Base-by-base conservation (phyloP, 2,329 filamentous ascomycete genomes). In the Blastomyces emzantsi region DNA sequence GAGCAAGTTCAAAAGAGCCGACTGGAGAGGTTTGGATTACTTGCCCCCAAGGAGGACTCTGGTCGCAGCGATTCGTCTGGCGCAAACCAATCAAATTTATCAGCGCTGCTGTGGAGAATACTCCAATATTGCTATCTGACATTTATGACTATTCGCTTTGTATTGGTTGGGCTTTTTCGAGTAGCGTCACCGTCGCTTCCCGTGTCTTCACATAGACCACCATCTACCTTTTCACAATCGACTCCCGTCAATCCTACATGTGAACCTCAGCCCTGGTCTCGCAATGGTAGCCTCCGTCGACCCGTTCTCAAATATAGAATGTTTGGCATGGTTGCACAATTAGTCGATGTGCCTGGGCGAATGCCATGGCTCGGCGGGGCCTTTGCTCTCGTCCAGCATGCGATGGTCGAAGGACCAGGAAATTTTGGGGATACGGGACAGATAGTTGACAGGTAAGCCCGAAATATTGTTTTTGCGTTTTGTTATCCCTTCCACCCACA, bases 341-440 rank as follows among this genome's bases (percentile, higher is more conserved):
- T 96, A 66, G 77, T 92, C 69, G 87, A 92, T 80, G 77, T 96
- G 72, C 82, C 88, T 69, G 76, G 80, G 68, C 89, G 91, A 76
- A 96, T 96, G 91, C 93, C 93, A 67, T 97, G 93, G 93, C 83
- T 96, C 63, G 83, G 82, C 72, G 90, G 90, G 73, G 79, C 85
- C 69, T 75, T 94, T 65, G 89, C 89, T 64, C 83, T 96, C 76
- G 75, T 88, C 69, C 90, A 94, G 77, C 87, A 89, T 81, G 82
- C 86, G 69, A 82, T 87, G 71, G 77, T 93, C 72, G 80, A 82
- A 71, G 90, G 92, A 30, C 90, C 90, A 67, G 90, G 91, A 71
- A 84, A 78, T 77, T 76, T 96, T 67, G 91, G 89, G 73, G 83
- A 84, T 71, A 85, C 88, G 36, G 84, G 95, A 75, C 87, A 91